phyloP scores from a whole-genome alignment of 495 filamentous ascomycete genomes.

The Podospora appendiculata region DNA sequence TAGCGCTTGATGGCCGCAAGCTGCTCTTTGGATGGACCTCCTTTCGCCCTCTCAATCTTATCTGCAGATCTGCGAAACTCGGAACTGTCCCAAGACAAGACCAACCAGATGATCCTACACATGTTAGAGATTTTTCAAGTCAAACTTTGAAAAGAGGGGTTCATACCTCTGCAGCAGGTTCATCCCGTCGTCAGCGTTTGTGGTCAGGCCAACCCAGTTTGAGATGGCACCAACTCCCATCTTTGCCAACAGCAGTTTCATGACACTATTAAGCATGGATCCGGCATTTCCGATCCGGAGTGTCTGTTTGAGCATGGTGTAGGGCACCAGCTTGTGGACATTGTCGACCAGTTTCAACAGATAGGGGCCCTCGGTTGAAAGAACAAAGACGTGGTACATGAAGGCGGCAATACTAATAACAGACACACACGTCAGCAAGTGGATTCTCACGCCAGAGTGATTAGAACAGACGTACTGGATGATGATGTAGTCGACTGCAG shows the following conservation, averaged over 20 bases:
- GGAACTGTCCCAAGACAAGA: constrained; percentile 51
- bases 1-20: constrained; percentile 42
- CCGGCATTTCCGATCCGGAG: constrained; percentile 60
- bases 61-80: constrained; percentile 48
- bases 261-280: constrained; percentile 60
- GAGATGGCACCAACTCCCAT: constrained; percentile 53
- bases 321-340: constrained; percentile 53
- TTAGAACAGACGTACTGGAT: constrained; percentile 37
- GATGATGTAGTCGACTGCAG: constrained; percentile 48
- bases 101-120: constrained; percentile 52
- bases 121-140: constrained; percentile 1
- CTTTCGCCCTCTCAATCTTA: constrained; percentile 43
- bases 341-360: constrained; percentile 50
- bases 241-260: constrained; percentile 55
- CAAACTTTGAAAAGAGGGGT: too few species aligned
- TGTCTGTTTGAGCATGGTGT: constrained; percentile 51
- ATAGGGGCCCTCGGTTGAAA: constrained; percentile 57
- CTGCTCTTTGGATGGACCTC: constrained; percentile 38
- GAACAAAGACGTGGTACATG: constrained; percentile 53
- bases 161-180: constrained; percentile 56
- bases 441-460: neutral
- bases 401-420: constrained; percentile 49
- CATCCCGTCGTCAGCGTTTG: constrained; percentile 56
- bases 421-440: neutral
- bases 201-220: constrained; percentile 57